Conservation (phyloP, 2,329 filamentous ascomycete genomes). For the Ophiostoma sp. region DNA sequence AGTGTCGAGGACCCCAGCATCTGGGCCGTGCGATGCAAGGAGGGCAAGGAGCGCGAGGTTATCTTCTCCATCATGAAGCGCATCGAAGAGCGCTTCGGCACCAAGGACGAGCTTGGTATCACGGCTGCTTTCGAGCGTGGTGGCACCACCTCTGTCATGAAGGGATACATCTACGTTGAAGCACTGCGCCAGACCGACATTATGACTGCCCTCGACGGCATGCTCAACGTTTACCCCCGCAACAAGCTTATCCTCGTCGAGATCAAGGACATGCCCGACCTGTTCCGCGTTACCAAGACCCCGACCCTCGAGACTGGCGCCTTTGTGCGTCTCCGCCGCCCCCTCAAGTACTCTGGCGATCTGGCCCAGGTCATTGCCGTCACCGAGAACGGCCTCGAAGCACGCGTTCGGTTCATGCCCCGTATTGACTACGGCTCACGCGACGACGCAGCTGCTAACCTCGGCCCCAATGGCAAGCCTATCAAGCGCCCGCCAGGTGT, state of each 20-base stretch:
- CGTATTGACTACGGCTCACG: constrained; percentile 86
- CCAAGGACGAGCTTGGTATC: constrained; percentile 75
- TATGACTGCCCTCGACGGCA: constrained; percentile 70
- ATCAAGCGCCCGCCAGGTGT: constrained; percentile 59
- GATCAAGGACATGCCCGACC: constrained; percentile 95
- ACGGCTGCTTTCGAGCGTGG: constrained; percentile 90
- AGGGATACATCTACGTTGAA: constrained; percentile 92
- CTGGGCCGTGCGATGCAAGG: constrained; percentile 88
- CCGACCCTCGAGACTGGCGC: constrained; percentile 78
- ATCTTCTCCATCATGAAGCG: constrained; percentile 84
- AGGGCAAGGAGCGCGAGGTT: constrained; percentile 91
- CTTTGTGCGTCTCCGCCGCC: constrained; percentile 82
- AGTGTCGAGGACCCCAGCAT: constrained; percentile 95
- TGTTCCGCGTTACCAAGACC: constrained; percentile 84
- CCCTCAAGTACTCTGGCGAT: constrained; percentile 78
- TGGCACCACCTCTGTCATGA: constrained; percentile 70
- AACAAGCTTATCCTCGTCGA: constrained; percentile 83
- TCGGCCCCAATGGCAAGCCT: constrained; percentile 63
- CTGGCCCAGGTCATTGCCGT: constrained; percentile 88
- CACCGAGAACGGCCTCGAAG: constrained; percentile 85
- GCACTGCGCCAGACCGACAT: constrained; percentile 84
- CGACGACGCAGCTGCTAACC: constrained; percentile 57
- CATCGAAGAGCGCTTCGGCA: constrained; percentile 70
- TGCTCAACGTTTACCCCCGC: constrained; percentile 85
- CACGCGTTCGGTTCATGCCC: constrained; percentile 80